Evolutionary conservation across 768 basidiomycete species (phyloP).

Genomic region (Pluteus cervinus): DNA sequence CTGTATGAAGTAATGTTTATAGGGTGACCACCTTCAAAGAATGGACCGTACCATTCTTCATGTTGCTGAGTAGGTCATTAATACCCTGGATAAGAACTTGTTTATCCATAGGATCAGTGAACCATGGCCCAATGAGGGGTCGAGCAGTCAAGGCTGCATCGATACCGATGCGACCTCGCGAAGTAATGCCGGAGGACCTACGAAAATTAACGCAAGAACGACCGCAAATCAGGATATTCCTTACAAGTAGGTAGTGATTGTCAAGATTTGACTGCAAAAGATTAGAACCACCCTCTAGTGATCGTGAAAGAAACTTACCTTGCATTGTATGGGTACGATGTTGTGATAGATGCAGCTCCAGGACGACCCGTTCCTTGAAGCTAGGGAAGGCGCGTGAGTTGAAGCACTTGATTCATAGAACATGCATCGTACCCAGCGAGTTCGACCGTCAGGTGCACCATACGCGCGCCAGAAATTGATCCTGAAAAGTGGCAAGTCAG

Average conservation of each 20-base stretch:
- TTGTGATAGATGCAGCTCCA: constrained; percentile 47
- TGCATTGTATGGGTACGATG: constrained; percentile 44
- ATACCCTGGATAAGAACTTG: constrained; percentile 41
- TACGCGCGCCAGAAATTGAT: constrained; percentile 61
- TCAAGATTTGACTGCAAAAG: constrained; percentile 41
- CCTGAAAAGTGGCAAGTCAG: constrained; percentile 18
- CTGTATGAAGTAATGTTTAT: constrained; percentile 18
- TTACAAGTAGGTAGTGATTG: constrained; percentile 56
- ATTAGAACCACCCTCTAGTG: not conserved
- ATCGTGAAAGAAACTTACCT: constrained; percentile 15
- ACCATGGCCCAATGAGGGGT: constrained; percentile 50
- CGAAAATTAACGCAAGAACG: not conserved
- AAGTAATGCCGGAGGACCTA: constrained; percentile 55
- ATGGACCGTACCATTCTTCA: constrained; percentile 32
- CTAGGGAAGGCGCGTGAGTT: constrained; percentile 18
- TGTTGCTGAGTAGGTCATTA: constrained; percentile 37
- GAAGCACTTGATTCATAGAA: not conserved
- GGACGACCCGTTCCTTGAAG: constrained; percentile 61
- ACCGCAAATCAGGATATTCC: constrained; percentile 8
- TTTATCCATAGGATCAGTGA: constrained; percentile 53
- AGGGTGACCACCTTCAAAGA: not conserved
- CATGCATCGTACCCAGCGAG: constrained; percentile 37
- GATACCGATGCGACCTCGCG: constrained; percentile 58
- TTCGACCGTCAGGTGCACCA: constrained; percentile 35
- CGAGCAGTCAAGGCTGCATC: constrained; percentile 42